Conservation (phyloP, 163 green algal species). For the Trebouxia gelatinosa region DNA sequence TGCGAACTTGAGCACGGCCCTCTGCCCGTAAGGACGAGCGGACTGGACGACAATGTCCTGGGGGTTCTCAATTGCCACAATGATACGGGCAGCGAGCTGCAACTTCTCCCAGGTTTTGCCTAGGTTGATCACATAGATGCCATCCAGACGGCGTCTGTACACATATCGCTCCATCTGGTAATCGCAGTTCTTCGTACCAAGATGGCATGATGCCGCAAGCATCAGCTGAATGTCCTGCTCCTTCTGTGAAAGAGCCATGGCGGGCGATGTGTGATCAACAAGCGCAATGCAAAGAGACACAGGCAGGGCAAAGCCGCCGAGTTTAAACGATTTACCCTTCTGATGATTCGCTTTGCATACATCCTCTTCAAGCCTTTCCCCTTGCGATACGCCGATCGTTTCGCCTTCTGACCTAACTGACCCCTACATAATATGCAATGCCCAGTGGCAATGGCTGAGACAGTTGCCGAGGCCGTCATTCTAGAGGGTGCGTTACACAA, state of each 20-base stretch:
- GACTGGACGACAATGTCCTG: slow-evolving; percentile 87
- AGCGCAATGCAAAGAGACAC: slow-evolving; percentile 5
- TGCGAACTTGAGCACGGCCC: slow-evolving; percentile 98
- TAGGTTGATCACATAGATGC: slow-evolving; percentile 99
- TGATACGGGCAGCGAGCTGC: slow-evolving; percentile 94
- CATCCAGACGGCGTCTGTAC: slow-evolving; percentile 86
- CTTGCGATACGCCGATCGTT: too few species aligned
- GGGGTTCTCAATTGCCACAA: slow-evolving; percentile 99
- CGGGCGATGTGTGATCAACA: neutral
- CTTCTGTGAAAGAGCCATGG: slow-evolving; percentile 68
- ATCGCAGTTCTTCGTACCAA: slow-evolving; percentile 94
- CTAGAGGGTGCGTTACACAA: too few species aligned
- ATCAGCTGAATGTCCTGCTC: slow-evolving; percentile 93
- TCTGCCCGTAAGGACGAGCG: slow-evolving; percentile 91
- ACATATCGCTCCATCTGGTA: slow-evolving; percentile 97
- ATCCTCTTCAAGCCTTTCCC: too few species aligned
- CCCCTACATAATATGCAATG: too few species aligned
- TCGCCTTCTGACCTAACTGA: too few species aligned
- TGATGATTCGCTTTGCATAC: too few species aligned
- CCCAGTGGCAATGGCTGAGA: too few species aligned
- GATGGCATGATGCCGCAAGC: slow-evolving; percentile 84
- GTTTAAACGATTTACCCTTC: too few species aligned
- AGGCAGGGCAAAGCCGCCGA: slow-evolving; percentile 11
- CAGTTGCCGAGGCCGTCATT: too few species aligned
- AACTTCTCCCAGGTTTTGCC: slow-evolving; percentile 99